Percentiles rank a stretch among this genome's conserved stretches.
Evolutionary conservation across 2,329 filamentous ascomycete species (phyloP).

Genomic region (Dothistroma pini): DNA sequence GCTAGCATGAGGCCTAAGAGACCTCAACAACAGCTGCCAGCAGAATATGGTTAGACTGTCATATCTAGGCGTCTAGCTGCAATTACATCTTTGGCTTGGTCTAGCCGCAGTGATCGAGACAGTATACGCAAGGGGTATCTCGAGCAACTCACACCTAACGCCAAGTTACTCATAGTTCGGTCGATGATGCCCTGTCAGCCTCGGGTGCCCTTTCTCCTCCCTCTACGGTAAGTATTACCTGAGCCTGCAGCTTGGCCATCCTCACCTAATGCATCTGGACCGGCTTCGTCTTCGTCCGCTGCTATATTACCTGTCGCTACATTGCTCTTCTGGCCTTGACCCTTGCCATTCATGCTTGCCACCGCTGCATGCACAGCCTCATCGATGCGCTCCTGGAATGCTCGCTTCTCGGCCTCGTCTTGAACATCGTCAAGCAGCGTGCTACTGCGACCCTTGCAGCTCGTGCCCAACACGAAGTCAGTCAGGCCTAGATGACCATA

Average conservation of each 20-base stretch:
- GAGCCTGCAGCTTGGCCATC: background rate
- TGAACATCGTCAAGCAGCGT: constrained; percentile 53
- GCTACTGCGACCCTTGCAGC: constrained; percentile 39
- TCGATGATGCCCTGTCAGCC: background rate
- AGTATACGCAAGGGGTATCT: background rate
- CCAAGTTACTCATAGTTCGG: background rate
- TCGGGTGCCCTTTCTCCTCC: constrained; percentile 4
- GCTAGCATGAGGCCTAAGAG: too few relatives aligned
- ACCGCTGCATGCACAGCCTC: constrained; percentile 31
- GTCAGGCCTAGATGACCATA: constrained; percentile 51
- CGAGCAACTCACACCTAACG: background rate
- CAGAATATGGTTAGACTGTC: background rate
- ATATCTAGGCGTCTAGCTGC: background rate
- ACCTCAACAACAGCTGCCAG: too few relatives aligned
- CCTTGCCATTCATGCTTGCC: constrained; percentile 12
- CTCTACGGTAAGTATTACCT: background rate
- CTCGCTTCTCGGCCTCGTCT: constrained; percentile 55
- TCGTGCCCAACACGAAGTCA: constrained; percentile 60
- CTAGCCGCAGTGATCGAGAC: background rate
- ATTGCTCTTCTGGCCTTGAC: constrained; percentile 8
- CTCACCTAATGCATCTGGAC: background rate
- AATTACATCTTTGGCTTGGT: background rate
- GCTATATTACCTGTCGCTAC: background rate
- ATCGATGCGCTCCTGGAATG: constrained; percentile 43
- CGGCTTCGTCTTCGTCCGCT: background rate